Evolutionary conservation across 2,329 filamentous ascomycete genomes (phyloP), one percentile per base, ranked within the genome.

Genomic region (Sporothrix schenckii): DNA sequence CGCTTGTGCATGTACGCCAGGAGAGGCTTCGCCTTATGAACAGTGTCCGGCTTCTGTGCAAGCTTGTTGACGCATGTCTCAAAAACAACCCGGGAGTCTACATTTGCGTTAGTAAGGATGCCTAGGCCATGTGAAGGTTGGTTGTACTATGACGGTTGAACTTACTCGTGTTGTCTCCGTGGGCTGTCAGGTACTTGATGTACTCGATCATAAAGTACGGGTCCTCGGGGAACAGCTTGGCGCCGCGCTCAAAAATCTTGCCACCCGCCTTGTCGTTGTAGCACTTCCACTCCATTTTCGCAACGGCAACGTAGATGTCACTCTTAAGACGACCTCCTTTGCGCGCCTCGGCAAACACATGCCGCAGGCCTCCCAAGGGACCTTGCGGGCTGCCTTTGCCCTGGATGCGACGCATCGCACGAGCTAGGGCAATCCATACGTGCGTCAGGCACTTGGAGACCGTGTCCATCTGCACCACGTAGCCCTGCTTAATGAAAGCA

Each of bases 1-100:
- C 97, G 97, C 75, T 94, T 91, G 80, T 99, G 94, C 79, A 99
- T 94, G 80, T 94, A 98, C 2, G 89, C 85, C 76, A 97, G 97
- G 0, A 99, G 87, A 0, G 91, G 88, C 78, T 95, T 96, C 10
- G 94, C 89, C 77, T 93, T 95, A 69, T 85, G 81, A 0, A 90
- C 81, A 13, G 88, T 88, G 74, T 93, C 92, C 0, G 92, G 88
- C 74, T 94, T 95, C 30, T 91, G 86, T 9, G 91, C 87, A 56
- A 98, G 86, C 72, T 90, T 90, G 77, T 91, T 92, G 72, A 97
- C 92, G 19, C 94, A 93, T 19, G 94, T 97, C 79, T 98, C 95
- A 76, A 99, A 99, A 2, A 97, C 93, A 11, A 95, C 94, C 74
- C 95, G 89, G 47, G 95, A 95, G 85, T 99, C 93, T 94, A 75